Percentiles rank a stretch among this genome's conserved stretches.
Evolutionary conservation across 2,329 filamentous ascomycete species (phyloP).

Genomic region (Mycosphaerella sp.): DNA sequence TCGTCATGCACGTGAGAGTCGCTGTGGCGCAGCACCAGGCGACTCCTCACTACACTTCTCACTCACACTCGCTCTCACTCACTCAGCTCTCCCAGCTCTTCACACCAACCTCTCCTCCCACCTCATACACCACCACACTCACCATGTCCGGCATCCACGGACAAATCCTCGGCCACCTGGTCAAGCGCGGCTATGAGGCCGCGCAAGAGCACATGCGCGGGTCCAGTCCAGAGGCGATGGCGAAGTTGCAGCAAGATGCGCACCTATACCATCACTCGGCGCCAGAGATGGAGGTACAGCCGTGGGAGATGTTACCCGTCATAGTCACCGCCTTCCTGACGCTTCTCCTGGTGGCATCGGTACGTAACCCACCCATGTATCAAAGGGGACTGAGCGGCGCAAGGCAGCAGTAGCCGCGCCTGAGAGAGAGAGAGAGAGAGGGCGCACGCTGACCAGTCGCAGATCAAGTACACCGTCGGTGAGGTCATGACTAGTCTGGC

Average conservation of each 20-base stretch:
- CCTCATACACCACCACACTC: background rate
- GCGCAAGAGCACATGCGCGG: constrained; percentile 25
- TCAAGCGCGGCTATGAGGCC: constrained; percentile 30
- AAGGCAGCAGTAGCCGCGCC: background rate
- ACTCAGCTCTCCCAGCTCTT: too few relatives aligned
- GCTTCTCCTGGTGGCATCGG: constrained; percentile 39
- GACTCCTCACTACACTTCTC: background rate
- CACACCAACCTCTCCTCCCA: background rate
- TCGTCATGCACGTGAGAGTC: too few relatives aligned
- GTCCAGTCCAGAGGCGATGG: constrained; percentile 17
- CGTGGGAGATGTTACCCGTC: constrained; percentile 28
- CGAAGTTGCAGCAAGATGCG: constrained; percentile 27
- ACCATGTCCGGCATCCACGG: constrained; percentile 27
- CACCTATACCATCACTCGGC: constrained; percentile 28
- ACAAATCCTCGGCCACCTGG: constrained; percentile 31
- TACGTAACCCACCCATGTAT: too few relatives aligned
- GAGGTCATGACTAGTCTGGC: constrained; percentile 56
- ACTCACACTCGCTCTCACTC: background rate
- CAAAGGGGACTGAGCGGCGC: background rate
- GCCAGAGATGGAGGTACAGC: constrained; percentile 24
- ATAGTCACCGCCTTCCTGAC: constrained; percentile 36
- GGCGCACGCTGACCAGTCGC: constrained; percentile 9
- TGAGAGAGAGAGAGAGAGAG: background rate
- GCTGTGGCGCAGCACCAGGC: too few relatives aligned
- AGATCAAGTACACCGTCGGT: constrained; percentile 52